phyloP scores from a whole-genome alignment of 176 grass and related monocot species.

The Luzula sylvatica region DNA sequence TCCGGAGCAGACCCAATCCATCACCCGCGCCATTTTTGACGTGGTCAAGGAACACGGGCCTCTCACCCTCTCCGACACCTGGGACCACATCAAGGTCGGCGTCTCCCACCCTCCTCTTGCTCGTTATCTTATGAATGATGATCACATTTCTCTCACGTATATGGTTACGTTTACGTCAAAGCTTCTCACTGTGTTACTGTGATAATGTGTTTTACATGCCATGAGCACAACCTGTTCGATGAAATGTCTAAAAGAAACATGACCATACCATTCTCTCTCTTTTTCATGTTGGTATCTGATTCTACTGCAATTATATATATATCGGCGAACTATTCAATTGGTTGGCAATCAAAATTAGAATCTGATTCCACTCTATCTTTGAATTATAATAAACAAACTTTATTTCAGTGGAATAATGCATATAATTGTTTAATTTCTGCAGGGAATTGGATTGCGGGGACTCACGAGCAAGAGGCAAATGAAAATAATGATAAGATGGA shows the following conservation, averaged over 20 bases:
- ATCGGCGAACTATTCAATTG: neutral
- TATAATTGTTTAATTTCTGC: neutral
- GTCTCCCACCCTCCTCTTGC: neutral
- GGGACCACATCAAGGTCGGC: slow-evolving; percentile 70
- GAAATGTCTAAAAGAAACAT: neutral
- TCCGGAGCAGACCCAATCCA: slow-evolving; percentile 75
- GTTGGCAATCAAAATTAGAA: neutral
- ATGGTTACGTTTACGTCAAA: neutral
- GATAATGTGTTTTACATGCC: neutral
- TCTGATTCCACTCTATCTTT: neutral
- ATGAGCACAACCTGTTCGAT: slow-evolving; percentile 23
- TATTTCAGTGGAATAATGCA: neutral
- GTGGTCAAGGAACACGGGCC: slow-evolving; percentile 78
- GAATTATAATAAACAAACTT: neutral
- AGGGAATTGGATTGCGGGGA: slow-evolving; percentile 61
- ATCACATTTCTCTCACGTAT: neutral
- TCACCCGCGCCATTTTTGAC: slow-evolving; percentile 80
- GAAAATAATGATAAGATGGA: slow-evolving; percentile 93
- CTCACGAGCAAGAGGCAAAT: slow-evolving; percentile 79
- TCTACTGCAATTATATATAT: neutral
- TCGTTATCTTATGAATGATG: too few relatives aligned
- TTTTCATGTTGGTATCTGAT: slow-evolving; percentile 10
- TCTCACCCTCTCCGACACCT: slow-evolving; percentile 75
- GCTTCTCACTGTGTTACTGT: neutral
- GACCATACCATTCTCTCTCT: neutral